Evolutionary conservation across 2,329 filamentous ascomycete genomes (phyloP).

Genomic region (Grosmannia clavigera): DNA sequence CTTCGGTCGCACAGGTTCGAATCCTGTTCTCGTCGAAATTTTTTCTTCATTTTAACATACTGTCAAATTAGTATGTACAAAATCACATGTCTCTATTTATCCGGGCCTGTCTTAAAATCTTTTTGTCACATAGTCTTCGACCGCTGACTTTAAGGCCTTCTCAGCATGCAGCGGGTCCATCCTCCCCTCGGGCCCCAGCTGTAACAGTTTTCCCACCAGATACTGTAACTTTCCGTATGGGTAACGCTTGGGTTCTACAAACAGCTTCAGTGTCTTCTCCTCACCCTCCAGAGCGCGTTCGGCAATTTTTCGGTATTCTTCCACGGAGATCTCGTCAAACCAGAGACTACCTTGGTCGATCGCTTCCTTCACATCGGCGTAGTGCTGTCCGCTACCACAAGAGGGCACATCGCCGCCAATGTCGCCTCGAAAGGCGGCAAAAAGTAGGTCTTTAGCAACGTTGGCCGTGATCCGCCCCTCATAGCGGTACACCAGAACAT

Average conservation of each 20-base stretch:
- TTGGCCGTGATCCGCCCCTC: constrained; percentile 38
- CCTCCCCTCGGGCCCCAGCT: constrained; percentile 37
- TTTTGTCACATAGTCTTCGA: constrained; percentile 14
- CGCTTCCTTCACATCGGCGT: constrained; percentile 25
- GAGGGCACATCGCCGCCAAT: constrained; percentile 14
- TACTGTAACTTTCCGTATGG: constrained; percentile 50
- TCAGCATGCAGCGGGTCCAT: constrained; percentile 42
- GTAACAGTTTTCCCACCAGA: constrained; percentile 47
- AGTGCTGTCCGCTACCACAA: constrained; percentile 6
- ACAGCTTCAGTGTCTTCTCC: constrained; percentile 32
- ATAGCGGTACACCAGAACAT: constrained; percentile 37
- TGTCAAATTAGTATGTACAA: too few species aligned
- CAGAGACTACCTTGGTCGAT: constrained; percentile 37
- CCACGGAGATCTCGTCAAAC: constrained; percentile 37
- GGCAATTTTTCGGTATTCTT: constrained; percentile 37
- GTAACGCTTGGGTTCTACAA: constrained; percentile 28
- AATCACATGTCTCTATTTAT: too few species aligned
- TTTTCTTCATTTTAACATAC: background rate
- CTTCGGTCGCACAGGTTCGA: constrained; percentile 13
- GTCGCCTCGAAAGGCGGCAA: constrained; percentile 36
- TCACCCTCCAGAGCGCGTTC: constrained; percentile 31
- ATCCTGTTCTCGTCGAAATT: constrained; percentile 11
- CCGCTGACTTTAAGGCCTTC: constrained; percentile 25
- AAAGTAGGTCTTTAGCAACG: constrained; percentile 46
- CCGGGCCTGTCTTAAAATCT: too few species aligned